phyloP scores from a whole-genome alignment of 2,329 filamentous ascomycete species.

The Parascedosporium putredinis region DNA sequence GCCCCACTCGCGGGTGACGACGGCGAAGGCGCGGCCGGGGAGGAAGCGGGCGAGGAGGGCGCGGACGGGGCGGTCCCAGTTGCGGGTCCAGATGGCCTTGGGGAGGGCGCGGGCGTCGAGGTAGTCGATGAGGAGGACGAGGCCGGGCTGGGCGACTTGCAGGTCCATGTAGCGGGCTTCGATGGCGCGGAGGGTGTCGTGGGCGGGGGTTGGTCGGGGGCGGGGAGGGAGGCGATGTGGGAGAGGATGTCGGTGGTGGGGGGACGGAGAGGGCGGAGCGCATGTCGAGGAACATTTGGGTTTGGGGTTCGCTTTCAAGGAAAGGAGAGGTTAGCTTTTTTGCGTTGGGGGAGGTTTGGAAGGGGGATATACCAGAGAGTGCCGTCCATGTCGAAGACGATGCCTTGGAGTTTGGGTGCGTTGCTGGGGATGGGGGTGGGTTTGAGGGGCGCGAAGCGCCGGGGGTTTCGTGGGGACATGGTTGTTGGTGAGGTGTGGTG shows the following conservation, averaged over 20 bases:
- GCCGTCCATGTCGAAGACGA: conserved; percentile 90
- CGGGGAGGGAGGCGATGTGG: conserved; percentile 68
- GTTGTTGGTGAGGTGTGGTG: not conserved
- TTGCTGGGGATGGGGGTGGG: conserved; percentile 20
- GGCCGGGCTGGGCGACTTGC: conserved; percentile 74
- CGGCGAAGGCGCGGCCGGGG: conserved; percentile 55
- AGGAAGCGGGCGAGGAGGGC: conserved; percentile 71
- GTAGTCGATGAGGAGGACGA: conserved; percentile 70
- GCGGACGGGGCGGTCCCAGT: conserved; percentile 72
- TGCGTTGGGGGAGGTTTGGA: not conserved
- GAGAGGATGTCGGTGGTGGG: conserved; percentile 72
- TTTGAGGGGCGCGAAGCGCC: conserved; percentile 47
- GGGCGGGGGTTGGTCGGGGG: conserved; percentile 48
- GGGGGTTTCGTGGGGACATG: conserved; percentile 15
- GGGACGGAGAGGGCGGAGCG: conserved; percentile 61
- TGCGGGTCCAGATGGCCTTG: conserved; percentile 87
- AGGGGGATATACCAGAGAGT: conserved; percentile 64
- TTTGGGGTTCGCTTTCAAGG: conserved; percentile 64
- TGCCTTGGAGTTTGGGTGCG: conserved; percentile 41
- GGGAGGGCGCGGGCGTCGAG: conserved; percentile 56
- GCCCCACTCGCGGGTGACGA: conserved; percentile 71
- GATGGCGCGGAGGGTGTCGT: conserved; percentile 65
- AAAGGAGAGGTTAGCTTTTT: not conserved
- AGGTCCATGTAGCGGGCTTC: conserved; percentile 70
- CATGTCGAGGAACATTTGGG: conserved; percentile 94